A percentile compares a stretch with the other conserved stretches of the same genome.
phyloP scores from a whole-genome alignment of 345 rosid genomes.

The Rhodomyrtus tomentosa region DNA sequence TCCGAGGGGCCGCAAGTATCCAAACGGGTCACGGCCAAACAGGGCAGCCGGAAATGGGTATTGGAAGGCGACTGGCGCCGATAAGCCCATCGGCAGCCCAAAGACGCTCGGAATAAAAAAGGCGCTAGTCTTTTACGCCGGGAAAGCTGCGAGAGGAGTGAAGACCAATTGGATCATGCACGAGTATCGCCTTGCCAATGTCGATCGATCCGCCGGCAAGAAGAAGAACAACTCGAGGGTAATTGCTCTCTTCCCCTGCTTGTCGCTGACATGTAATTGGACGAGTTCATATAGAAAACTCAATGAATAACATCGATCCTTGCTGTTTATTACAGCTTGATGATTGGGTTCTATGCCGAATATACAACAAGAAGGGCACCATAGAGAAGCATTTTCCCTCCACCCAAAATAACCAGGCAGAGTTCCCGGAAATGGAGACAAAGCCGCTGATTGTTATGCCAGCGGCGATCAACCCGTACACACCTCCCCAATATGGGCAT shows the following conservation, averaged over 20 bases:
- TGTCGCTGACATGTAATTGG: not conserved
- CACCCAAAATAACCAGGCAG: conserved; percentile 1
- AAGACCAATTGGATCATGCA: conserved; percentile 99
- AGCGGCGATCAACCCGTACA: not conserved
- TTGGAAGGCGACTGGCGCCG: conserved; percentile 96
- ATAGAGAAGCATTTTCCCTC: conserved; percentile 32
- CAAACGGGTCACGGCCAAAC: conserved; percentile 85
- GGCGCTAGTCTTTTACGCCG: conserved; percentile 81
- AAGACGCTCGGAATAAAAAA: conserved; percentile 65
- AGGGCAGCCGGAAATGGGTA: conserved; percentile 85
- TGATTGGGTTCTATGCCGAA: conserved; percentile 74
- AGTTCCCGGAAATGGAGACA: conserved; percentile 15
- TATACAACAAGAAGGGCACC: conserved; percentile 74
- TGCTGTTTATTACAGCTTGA: conserved; percentile 45
- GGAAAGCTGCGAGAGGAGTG: conserved; percentile 75
- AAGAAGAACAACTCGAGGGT: conserved; percentile 52
- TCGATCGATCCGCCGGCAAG: conserved; percentile 60
- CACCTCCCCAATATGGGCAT: not conserved
- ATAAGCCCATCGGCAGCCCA: conserved; percentile 82
- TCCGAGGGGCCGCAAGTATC: conserved; percentile 81
- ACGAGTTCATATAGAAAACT: not conserved
- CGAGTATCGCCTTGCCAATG: conserved; percentile 79
- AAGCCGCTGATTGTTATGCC: conserved; percentile 20
- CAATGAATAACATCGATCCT: not conserved
- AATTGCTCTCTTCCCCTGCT: not conserved